Base-by-base conservation (phyloP, 2,329 filamentous ascomycete genomes). In the Botrytis paeoniae region DNA sequence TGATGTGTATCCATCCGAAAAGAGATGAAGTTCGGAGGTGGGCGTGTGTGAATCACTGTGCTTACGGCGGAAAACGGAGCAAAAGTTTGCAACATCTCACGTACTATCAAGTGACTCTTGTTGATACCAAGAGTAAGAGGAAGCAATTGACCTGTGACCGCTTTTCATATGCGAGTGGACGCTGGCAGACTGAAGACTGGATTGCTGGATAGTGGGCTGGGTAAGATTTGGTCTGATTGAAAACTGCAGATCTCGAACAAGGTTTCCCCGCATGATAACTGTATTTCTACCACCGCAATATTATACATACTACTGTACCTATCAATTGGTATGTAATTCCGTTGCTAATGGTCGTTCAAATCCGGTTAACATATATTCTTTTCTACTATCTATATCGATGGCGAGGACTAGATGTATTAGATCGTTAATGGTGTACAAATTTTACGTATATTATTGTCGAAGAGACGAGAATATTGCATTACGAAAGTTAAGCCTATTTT, bases 231-330 rank as follows among this genome's bases (percentile, higher is more conserved):
- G 61, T 63, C 61, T 16, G 62, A 32, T 32, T 35, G 22, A 54
- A 35, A 54, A 63, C 39, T 43, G 68, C 51, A 71, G 70, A 71
- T 43, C 60, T 65, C 20, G 37, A 48, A 62, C 70, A 71, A 39
- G 70, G 70, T 71, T 71, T 71, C 70, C 70, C 70, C 70, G 48
- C 61, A 66, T 65, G 70, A 35, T 37, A 66, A 66, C 63, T 66
- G 63, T 66, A 48, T 66, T 66, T 66, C 62, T 45, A 64, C 39
- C n/a, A 37, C 45, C 9, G 3, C 29, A 48, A 48, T 65, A 32
- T 65, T 20, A 51, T 37, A 10, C 63, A 51, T 37, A 10, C 63
- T n/a, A 29, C n/a, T 18, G 14, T 20, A 20, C 25, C 25, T 43
- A 25, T n/a, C 45, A n/a, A 25, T 29, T 29, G 18, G 39, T 35